Percentiles rank a stretch among this genome's conserved stretches.
These are phyloP conservation scores for Sporothrix curviconia DNA, from an alignment of 2,329 filamentous ascomycete genomes.

Conservation along the genomic window DNA sequence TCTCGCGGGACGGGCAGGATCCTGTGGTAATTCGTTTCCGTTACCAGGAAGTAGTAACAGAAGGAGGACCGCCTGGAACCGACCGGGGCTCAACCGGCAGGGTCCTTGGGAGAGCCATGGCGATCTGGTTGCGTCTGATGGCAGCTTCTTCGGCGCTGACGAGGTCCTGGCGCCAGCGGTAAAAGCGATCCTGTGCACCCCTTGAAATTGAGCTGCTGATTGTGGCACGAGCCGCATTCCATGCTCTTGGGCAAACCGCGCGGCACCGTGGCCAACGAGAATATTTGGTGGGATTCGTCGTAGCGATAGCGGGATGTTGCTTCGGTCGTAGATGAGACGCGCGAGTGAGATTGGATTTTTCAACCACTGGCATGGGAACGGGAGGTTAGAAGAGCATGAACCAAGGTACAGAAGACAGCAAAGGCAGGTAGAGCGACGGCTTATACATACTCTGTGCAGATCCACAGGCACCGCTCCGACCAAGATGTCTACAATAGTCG, in stretches of 20 bases:
- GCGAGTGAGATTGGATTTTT: slow-evolving; percentile 89
- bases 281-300: slow-evolving; percentile 88
- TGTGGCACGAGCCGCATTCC: slow-evolving; percentile 66
- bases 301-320: slow-evolving; percentile 70
- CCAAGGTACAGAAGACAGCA: too few species aligned
- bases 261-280: slow-evolving; percentile 78
- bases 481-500: slow-evolving; percentile 86
- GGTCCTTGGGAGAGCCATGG: not conserved
- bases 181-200: slow-evolving; percentile 72
- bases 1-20: too few species aligned
- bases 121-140: slow-evolving; percentile 14
- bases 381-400: not conserved
- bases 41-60: too few species aligned
- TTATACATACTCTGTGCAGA: slow-evolving; percentile 72
- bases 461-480: slow-evolving; percentile 87
- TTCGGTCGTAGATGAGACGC: slow-evolving; percentile 71
- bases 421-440: slow-evolving; percentile 20
- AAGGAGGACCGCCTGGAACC: not conserved
- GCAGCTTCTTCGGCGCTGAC: slow-evolving; percentile 28
- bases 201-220: slow-evolving; percentile 72
- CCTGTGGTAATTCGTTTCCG: too few species aligned
- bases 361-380: slow-evolving; percentile 57
- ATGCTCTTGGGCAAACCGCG: slow-evolving; percentile 75
- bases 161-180: slow-evolving; percentile 72
- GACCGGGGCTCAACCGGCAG: not conserved